phyloP scores from a whole-genome alignment of 2,329 filamentous ascomycete species.

The Aspergillus viridinutans region DNA sequence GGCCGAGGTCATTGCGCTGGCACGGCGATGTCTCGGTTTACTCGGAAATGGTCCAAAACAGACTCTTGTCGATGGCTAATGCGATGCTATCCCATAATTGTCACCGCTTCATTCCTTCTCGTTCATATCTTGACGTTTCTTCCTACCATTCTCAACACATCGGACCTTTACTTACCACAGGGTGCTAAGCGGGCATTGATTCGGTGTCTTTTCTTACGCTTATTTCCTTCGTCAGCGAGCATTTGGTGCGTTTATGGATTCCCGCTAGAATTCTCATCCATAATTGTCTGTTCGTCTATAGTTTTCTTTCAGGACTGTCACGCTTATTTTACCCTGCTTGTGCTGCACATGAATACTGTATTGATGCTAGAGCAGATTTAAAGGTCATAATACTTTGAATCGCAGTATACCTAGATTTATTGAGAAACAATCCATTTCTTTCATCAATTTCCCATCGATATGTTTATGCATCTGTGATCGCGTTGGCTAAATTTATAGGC shows the following conservation, averaged over 20 bases:
- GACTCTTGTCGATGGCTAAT: conserved; percentile 72
- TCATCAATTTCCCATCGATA: not conserved
- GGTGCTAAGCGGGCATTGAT: conserved; percentile 32
- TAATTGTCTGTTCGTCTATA: conserved; percentile 1
- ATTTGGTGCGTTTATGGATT: conserved; percentile 29
- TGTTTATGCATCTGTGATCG: not conserved
- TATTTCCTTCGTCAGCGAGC: conserved; percentile 27
- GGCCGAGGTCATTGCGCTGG: conserved; percentile 85
- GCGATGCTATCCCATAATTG: conserved; percentile 1
- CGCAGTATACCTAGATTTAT: conserved; percentile 15
- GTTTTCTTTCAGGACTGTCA: conserved; percentile 3
- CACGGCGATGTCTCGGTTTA: conserved; percentile 83
- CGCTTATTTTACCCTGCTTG: conserved; percentile 4
- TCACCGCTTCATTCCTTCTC: conserved; percentile 15
- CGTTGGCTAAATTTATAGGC: not conserved
- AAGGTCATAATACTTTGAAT: conserved; percentile 22
- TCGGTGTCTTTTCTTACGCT: conserved; percentile 15
- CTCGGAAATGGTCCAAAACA: conserved; percentile 72
- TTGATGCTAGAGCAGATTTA: conserved; percentile 24
- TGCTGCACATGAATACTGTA: conserved; percentile 26
- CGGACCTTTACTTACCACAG: conserved; percentile 16
- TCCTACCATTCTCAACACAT: conserved; percentile 9
- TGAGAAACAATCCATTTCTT: not conserved
- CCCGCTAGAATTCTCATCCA: conserved; percentile 7
- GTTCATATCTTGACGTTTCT: conserved; percentile 10